Percentiles rank a stretch among this genome's conserved stretches.
phyloP scores from a whole-genome alignment of 805 yeast species.

The Cyberlindnera maritima region DNA sequence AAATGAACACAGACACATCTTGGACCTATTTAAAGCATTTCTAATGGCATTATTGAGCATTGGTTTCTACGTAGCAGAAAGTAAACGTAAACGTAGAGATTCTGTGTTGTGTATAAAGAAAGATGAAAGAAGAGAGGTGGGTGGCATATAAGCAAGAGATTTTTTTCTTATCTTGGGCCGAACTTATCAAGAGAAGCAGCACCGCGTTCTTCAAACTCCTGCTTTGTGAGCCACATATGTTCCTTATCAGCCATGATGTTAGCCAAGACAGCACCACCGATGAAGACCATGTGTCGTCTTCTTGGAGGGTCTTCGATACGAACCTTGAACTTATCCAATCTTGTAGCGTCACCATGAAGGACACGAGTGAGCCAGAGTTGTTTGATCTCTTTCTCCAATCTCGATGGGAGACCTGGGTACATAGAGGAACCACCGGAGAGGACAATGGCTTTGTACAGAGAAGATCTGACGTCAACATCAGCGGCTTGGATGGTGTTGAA shows the following conservation, averaged over 20 bases:
- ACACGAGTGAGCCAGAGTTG: constrained; percentile 94
- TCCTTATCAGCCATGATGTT: constrained; percentile 98
- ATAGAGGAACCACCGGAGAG: constrained; percentile 96
- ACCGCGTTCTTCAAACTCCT: constrained; percentile 98
- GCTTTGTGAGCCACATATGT: constrained; percentile 95
- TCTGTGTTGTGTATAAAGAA: neutral
- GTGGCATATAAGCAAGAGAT: too few species aligned
- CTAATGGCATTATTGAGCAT: too few species aligned
- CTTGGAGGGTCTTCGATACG: constrained; percentile 98
- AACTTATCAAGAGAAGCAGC: constrained; percentile 78
- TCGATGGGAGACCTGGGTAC: constrained; percentile 97
- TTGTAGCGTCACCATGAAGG: constrained; percentile 78
- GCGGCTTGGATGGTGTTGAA: constrained; percentile 94
- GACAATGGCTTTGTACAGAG: constrained; percentile 88
- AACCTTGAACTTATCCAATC: constrained; percentile 90
- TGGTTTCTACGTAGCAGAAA: too few species aligned
- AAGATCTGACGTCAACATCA: constrained; percentile 87
- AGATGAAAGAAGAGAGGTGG: neutral
- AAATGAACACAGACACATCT: too few species aligned
- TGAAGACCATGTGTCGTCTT: constrained; percentile 97
- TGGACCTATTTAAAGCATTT: too few species aligned
- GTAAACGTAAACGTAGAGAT: neutral
- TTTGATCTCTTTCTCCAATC: constrained; percentile 93
- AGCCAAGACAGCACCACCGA: constrained; percentile 98
- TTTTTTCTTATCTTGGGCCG: constrained; percentile 70